phyloP scores from a whole-genome alignment of 2,329 filamentous ascomycete genomes.

The Lachnellula suecica region DNA sequence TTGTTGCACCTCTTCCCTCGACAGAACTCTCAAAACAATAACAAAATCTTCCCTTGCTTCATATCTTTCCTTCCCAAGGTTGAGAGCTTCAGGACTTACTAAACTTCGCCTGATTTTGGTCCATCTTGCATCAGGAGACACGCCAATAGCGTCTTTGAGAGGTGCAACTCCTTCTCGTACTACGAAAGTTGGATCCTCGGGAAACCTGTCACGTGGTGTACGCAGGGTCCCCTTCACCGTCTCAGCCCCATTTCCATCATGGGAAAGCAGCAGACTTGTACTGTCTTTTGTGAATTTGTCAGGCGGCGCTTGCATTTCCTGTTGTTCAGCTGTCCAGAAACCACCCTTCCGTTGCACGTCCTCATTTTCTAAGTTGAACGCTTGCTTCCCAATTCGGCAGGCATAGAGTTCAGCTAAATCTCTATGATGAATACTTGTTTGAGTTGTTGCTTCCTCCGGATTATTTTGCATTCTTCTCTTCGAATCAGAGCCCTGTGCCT shows the following conservation, averaged over 20 bases:
- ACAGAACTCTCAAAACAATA: conserved; percentile 85
- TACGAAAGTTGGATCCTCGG: conserved; percentile 80
- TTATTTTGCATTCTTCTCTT: no score
- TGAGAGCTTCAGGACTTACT: conserved; percentile 86
- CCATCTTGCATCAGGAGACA: conserved; percentile 80
- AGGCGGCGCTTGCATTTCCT: not conserved
- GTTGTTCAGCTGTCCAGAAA: not conserved
- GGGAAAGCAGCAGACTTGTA: not conserved
- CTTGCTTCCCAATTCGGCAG: no score
- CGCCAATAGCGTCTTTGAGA: conserved; percentile 83
- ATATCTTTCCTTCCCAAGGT: conserved; percentile 84
- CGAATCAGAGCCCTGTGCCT: no score
- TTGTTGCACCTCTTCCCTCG: conserved; percentile 84
- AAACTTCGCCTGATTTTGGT: conserved; percentile 87
- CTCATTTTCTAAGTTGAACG: not conserved
- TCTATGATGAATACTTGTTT: no score
- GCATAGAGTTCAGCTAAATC: no score
- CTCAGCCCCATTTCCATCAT: no score
- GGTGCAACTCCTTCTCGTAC: conserved; percentile 88
- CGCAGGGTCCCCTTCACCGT: conserved; percentile 91
- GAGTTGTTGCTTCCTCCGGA: no score
- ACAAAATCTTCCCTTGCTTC: conserved; percentile 90
- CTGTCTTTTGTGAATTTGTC: not conserved
- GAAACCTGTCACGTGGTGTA: conserved; percentile 77
- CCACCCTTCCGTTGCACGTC: not conserved